A percentile compares a stretch with the other conserved stretches of the same genome.
These are phyloP conservation scores for Xenoacremonium recifei DNA, from an alignment of 2,329 filamentous ascomycete genomes.

Conservation along the genomic window DNA sequence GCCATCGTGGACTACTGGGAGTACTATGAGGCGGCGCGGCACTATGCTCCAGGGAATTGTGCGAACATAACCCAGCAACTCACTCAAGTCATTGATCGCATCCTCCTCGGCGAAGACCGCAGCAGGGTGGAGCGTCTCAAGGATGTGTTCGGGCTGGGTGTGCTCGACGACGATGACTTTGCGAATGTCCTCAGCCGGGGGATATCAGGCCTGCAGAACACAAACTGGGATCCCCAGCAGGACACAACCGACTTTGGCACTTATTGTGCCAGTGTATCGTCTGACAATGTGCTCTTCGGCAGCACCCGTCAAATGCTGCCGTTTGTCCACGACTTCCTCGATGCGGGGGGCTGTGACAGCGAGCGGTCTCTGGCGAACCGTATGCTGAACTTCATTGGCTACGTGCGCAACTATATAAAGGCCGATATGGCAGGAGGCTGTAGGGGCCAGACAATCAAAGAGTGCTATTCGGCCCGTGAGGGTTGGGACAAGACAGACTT, in stretches of 20 bases:
- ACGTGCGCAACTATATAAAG: slow-evolving; percentile 34
- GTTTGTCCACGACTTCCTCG: slow-evolving; percentile 39
- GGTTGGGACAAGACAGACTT: slow-evolving; percentile 19
- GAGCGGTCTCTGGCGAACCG: slow-evolving; percentile 39
- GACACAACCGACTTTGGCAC: slow-evolving; percentile 40
- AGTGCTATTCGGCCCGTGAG: slow-evolving; percentile 31
- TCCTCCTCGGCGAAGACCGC: slow-evolving; percentile 41
- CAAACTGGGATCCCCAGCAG: slow-evolving; percentile 53
- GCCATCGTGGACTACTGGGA: slow-evolving; percentile 77
- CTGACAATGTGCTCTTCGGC: slow-evolving; percentile 39
- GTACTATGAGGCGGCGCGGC: slow-evolving; percentile 51
- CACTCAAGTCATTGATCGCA: slow-evolving; percentile 49
- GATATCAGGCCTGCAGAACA: slow-evolving; percentile 44
- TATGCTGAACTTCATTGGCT: slow-evolving; percentile 53
- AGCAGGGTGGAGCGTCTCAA: slow-evolving; percentile 47
- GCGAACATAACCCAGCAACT: slow-evolving; percentile 61
- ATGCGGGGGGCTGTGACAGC: slow-evolving; percentile 38
- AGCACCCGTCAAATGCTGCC: slow-evolving; percentile 34
- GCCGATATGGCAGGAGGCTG: slow-evolving; percentile 20
- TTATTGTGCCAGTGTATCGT: slow-evolving; percentile 49
- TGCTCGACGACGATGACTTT: slow-evolving; percentile 48
- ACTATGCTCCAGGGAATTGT: slow-evolving; percentile 57
- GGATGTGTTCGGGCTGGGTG: slow-evolving; percentile 45
- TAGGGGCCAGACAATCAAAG: slow-evolving; percentile 19
- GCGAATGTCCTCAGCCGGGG: slow-evolving; percentile 40